Evolutionary conservation across 1,284 basidiomycete species (phyloP).

Genomic region (Boletus mariae): DNA sequence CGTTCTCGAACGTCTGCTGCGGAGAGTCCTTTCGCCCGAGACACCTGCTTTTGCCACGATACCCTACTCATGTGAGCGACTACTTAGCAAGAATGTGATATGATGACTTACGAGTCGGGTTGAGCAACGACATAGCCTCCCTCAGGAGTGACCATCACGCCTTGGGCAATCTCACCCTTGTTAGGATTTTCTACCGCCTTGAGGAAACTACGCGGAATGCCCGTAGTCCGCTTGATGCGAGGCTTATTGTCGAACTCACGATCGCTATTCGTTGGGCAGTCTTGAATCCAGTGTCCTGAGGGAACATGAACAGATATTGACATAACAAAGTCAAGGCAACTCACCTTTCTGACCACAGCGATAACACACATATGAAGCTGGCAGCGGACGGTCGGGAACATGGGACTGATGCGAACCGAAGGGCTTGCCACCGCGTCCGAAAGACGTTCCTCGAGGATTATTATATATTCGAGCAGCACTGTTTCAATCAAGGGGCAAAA

Average conservation of each 20-base stretch:
- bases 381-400: slow-evolving; percentile 67
- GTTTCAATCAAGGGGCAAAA: slow-evolving; percentile 34
- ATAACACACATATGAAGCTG: slow-evolving; percentile 98
- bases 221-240: slow-evolving; percentile 95
- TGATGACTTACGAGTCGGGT: slow-evolving; percentile 75
- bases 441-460: slow-evolving; percentile 58
- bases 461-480: slow-evolving; percentile 74
- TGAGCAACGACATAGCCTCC: slow-evolving; percentile 95
- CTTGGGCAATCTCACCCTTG: slow-evolving; percentile 69
- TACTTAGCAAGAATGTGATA: not conserved
- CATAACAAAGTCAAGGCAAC: slow-evolving; percentile 24
- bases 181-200: slow-evolving; percentile 91
- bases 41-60: slow-evolving; percentile 90
- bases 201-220: slow-evolving; percentile 95
- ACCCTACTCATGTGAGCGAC: slow-evolving; percentile 45
- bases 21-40: slow-evolving; percentile 74
- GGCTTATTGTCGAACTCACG: slow-evolving; percentile 92
- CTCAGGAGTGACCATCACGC: slow-evolving; percentile 95
- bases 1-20: slow-evolving; percentile 83
- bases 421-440: slow-evolving; percentile 59
- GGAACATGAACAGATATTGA: slow-evolving; percentile 4
- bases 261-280: slow-evolving; percentile 97
- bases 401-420: slow-evolving; percentile 44
- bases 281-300: slow-evolving; percentile 98
- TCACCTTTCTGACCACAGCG: slow-evolving; percentile 96